Evolutionary conservation across 1,284 basidiomycete species (phyloP).

Genomic region (Cutaneotrichosporon mucoides): DNA sequence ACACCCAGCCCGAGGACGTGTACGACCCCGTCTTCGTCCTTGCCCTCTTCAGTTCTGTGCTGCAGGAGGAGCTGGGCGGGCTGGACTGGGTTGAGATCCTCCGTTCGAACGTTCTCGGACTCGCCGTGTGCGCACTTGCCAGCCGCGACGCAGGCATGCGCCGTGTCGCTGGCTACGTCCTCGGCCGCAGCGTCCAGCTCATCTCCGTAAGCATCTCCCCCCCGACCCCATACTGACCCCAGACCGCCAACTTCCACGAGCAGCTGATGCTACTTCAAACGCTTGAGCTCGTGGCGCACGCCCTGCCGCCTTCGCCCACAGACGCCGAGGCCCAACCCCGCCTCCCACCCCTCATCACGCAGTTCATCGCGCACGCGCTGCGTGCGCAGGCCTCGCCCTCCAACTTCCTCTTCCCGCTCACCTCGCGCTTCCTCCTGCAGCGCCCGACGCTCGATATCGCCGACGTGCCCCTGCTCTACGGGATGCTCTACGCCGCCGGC

Average conservation of each 20-base stretch:
- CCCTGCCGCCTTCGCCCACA: slow-evolving; percentile 41
- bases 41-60: slow-evolving; percentile 61
- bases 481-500: slow-evolving; percentile 70
- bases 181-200: slow-evolving; percentile 23
- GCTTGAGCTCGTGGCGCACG: slow-evolving; percentile 65
- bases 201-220: slow-evolving; percentile 5
- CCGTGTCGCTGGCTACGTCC: slow-evolving; percentile 48
- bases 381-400: slow-evolving; percentile 72
- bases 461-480: slow-evolving; percentile 81
- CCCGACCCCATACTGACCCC: background rate
- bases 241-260: slow-evolving; percentile 64
- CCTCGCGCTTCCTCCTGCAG: slow-evolving; percentile 77
- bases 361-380: slow-evolving; percentile 75
- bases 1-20: slow-evolving; percentile 38
- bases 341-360: slow-evolving; percentile 66
- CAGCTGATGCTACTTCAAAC: slow-evolving; percentile 70
- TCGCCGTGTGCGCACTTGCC: slow-evolving; percentile 70
- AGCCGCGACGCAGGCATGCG: slow-evolving; percentile 63
- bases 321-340: slow-evolving; percentile 30
- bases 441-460: slow-evolving; percentile 65
- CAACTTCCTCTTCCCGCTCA: slow-evolving; percentile 72
- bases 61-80: slow-evolving; percentile 60
- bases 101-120: slow-evolving; percentile 70
- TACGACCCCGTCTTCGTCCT: slow-evolving; percentile 83
- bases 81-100: slow-evolving; percentile 80